Evolutionary conservation across 2,329 filamentous ascomycete genomes (phyloP).

Genomic region (Nemania sp.): DNA sequence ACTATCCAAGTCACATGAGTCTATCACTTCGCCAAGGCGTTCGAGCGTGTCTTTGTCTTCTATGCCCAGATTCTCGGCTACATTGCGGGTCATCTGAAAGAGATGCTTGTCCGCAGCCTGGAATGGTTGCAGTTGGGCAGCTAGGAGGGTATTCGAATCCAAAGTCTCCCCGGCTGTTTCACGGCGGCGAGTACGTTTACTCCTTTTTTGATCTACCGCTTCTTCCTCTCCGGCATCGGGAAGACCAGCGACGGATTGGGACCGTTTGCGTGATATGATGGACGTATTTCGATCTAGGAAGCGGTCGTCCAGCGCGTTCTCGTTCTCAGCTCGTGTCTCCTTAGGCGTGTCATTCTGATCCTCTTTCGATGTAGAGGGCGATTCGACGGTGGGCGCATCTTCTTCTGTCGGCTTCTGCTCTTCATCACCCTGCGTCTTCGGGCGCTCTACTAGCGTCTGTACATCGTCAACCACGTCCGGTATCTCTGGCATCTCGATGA

Average conservation of each 20-base stretch:
- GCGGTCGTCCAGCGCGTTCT: slow-evolving; percentile 41
- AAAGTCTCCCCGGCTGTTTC: slow-evolving; percentile 58
- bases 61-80: slow-evolving; percentile 59
- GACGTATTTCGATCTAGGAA: slow-evolving; percentile 45
- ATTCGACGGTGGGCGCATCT: slow-evolving; percentile 13
- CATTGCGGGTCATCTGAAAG: slow-evolving; percentile 59
- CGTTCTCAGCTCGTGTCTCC: slow-evolving; percentile 39
- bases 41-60: slow-evolving; percentile 53
- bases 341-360: slow-evolving; percentile 47
- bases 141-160: slow-evolving; percentile 57
- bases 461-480: slow-evolving; percentile 40
- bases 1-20: slow-evolving; percentile 56
- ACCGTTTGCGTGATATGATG: slow-evolving; percentile 59
- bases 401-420: slow-evolving; percentile 14
- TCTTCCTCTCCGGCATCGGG: slow-evolving; percentile 62
- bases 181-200: slow-evolving; percentile 66
- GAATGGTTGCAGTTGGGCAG: slow-evolving; percentile 60
- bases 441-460: slow-evolving; percentile 33
- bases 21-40: slow-evolving; percentile 55
- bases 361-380: slow-evolving; percentile 36
- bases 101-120: slow-evolving; percentile 61
- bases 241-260: slow-evolving; percentile 65
- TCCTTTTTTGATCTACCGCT: slow-evolving; percentile 61
- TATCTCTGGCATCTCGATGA: slow-evolving; percentile 45
- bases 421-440: slow-evolving; percentile 25